These are phyloP conservation scores for Yamadazyma triangularis DNA, from an alignment of 1,139 yeast genomes.

Conservation along the genomic window DNA sequence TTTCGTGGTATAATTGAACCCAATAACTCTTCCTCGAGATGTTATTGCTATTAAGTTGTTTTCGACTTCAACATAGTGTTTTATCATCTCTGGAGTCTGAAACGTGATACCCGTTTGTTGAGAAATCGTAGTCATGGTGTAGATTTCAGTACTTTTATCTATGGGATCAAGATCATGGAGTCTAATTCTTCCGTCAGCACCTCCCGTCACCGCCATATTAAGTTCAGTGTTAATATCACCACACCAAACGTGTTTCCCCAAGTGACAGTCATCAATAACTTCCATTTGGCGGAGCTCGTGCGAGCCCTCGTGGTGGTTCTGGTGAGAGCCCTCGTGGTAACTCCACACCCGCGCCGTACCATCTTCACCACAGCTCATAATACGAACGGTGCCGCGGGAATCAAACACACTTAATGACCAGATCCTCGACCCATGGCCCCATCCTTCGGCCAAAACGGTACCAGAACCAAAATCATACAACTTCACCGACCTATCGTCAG, in stretches of 20 bases:
- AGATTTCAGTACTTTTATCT: slow-evolving; percentile 13
- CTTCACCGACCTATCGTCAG: slow-evolving; percentile 87
- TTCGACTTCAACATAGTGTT: slow-evolving; percentile 50
- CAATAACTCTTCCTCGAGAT: slow-evolving; percentile 54
- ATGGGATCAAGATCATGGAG: slow-evolving; percentile 45
- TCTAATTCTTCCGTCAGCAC: slow-evolving; percentile 82
- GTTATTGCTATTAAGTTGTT: slow-evolving; percentile 53
- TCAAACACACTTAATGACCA: slow-evolving; percentile 71
- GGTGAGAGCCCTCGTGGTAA: slow-evolving; percentile 21
- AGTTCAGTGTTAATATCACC: slow-evolving; percentile 51
- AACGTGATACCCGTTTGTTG: slow-evolving; percentile 20
- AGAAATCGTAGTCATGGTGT: slow-evolving; percentile 29
- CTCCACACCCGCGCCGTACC: slow-evolving; percentile 84
- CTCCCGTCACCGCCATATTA: slow-evolving; percentile 66
- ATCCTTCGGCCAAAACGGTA: slow-evolving; percentile 64
- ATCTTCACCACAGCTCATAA: slow-evolving; percentile 81
- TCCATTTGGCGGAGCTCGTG: slow-evolving; percentile 22
- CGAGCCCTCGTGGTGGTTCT: slow-evolving; percentile 22
- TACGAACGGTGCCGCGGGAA: slow-evolving; percentile 30
- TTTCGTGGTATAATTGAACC: slow-evolving; percentile 17
- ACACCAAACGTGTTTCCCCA: slow-evolving; percentile 88
- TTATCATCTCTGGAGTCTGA: slow-evolving; percentile 52
- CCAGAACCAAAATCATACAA: slow-evolving; percentile 64
- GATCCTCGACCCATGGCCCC: slow-evolving; percentile 96
- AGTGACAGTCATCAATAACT: slow-evolving; percentile 57